Conservation (phyloP, 306 rosid species). For the Psophocarpus tetragonolobus region DNA sequence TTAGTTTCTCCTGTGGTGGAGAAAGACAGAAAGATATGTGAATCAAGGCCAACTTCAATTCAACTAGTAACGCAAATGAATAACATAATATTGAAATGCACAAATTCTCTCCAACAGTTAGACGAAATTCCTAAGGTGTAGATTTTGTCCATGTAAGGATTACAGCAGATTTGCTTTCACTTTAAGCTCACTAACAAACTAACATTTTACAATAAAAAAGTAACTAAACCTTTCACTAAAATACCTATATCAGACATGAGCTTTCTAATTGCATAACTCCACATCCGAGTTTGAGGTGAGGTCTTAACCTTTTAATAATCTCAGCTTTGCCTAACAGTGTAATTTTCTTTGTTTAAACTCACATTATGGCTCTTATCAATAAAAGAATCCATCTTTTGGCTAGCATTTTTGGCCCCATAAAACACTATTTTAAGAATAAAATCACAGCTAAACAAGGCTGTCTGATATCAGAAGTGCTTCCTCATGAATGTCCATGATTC, state of each 20-base stretch:
- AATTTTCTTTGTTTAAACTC: slow-evolving; percentile 27
- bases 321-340: slow-evolving; percentile 29
- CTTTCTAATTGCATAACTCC: slow-evolving; percentile 27
- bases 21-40: slow-evolving; percentile 3
- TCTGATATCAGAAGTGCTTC: slow-evolving; percentile 39
- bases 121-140: slow-evolving; percentile 8
- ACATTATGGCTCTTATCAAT: background rate
- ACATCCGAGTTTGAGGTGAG: slow-evolving; percentile 21
- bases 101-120: slow-evolving; percentile 4
- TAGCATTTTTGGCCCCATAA: slow-evolving; percentile 37
- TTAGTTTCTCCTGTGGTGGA: slow-evolving; percentile 75
- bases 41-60: slow-evolving; percentile 30
- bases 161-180: background rate
- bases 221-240: slow-evolving; percentile 17
- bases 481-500: slow-evolving; percentile 28
- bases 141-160: background rate
- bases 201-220: too few species aligned
- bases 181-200: background rate
- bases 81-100: slow-evolving; percentile 24
- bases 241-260: slow-evolving; percentile 11
- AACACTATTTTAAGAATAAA: slow-evolving; percentile 35
- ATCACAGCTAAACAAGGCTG: slow-evolving; percentile 36
- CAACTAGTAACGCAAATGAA: slow-evolving; percentile 9
- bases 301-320: slow-evolving; percentile 25
- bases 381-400: slow-evolving; percentile 19